phyloP scores from a whole-genome alignment of 345 rosid species.

The Moringa oleifera region DNA sequence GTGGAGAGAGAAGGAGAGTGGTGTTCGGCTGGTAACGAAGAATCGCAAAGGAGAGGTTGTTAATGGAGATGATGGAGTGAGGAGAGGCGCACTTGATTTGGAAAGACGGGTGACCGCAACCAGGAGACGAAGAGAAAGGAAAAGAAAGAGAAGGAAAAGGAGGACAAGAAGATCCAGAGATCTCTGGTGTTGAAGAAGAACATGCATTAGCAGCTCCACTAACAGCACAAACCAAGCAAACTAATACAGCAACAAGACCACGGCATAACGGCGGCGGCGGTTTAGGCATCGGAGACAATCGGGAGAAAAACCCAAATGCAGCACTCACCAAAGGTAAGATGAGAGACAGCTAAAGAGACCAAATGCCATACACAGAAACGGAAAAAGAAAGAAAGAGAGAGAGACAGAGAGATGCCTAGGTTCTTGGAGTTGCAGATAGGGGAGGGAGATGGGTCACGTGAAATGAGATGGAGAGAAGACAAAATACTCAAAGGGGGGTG shows the following conservation, averaged over 20 bases:
- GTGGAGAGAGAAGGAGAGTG: constrained; percentile 49
- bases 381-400: neutral
- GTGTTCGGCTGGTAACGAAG: constrained; percentile 41
- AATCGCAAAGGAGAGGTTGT: constrained; percentile 54
- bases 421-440: constrained; percentile 2
- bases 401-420: constrained; percentile 14
- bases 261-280: constrained; percentile 7
- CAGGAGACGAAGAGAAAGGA: constrained; percentile 69
- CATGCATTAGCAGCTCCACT: constrained; percentile 16
- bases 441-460: constrained; percentile 24
- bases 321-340: neutral
- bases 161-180: constrained; percentile 42
- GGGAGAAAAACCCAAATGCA: neutral
- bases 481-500: constrained; percentile 4
- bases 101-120: constrained; percentile 84
- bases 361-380: no score
- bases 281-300: constrained; percentile 7
- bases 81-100: constrained; percentile 62
- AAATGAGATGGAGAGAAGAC: constrained; percentile 20
- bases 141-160: constrained; percentile 64
- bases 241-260: neutral
- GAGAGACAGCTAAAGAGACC: neutral
- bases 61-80: constrained; percentile 54
- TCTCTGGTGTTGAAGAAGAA: constrained; percentile 8
- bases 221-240: neutral